Base-by-base conservation (phyloP, 176 grass and related monocot genomes). In the Lolium multiflorum region DNA sequence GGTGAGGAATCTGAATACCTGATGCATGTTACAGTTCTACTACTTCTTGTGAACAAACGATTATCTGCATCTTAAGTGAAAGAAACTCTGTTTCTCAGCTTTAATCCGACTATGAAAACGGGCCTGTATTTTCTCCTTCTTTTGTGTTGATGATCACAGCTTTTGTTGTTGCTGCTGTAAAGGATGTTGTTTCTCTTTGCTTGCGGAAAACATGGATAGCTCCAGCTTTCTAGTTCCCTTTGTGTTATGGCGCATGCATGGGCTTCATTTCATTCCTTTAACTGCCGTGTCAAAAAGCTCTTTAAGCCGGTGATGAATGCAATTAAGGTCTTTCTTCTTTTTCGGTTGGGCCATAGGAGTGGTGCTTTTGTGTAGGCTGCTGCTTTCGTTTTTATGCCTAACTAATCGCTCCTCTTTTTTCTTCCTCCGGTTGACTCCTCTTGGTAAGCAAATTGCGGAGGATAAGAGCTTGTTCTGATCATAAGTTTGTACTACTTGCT, bases 281-380 rank as follows among this genome's bases (percentile, higher is more conserved):
- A 25, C 66, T 38, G 71, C 26, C 65, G 82, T 85, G 66, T 82
- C 83, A 76, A 84, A 85, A 55, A 76, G 80, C 79, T 80, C 38
- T 88, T 88, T 71, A 91, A 66, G 76, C 81, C 50, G 76, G 50
- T 61, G 89, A 84, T 88, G 85, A 81, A 91, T 84, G 85, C 85
- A 88, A 76, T 81, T 85, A 88, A 71, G 51, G 18, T 70, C 59
- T 69, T 69, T 81, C 67, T 46, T 56, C 54, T 55, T 88, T 87
- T 76, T 21, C 24, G 49, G 81, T 80, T 91, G 76, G 48, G 48
- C 37, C 73, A 51, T 75, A 25, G 31, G 31, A 2, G 16, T 76
- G 18, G 13, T 64, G 21, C 58, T 83, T 85, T 83, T 88, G 73
- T 84, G 61, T 71, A 81, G 81, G 37, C 60, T 84, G 68, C 81